Base-by-base conservation (phyloP, 768 basidiomycete genomes). In the Tubosaeta sp. region DNA sequence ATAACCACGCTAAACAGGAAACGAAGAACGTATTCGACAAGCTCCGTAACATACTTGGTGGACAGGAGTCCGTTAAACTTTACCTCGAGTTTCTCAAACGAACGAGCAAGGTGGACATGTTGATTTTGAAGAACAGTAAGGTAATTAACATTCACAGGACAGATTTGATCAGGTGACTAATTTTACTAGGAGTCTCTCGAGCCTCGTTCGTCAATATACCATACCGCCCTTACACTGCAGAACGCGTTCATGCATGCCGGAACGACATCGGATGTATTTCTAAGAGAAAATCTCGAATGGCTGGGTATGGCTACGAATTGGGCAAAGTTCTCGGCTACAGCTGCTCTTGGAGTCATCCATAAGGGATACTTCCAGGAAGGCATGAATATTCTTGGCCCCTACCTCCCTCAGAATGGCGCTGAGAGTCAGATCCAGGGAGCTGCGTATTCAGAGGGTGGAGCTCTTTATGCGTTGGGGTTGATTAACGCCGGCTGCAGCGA, bases 181-280 rank as follows among this genome's bases (percentile, higher is more conserved):
- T 58, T 34, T 40, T 4, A 47, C 4, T 55, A 94, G 91, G 94
- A 97, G 46, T 83, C 84, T 2, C 76, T 98, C 19, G 95, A 97
- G 63, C 81, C 93, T 24, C 87, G 95, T 32, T 94, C 91, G 21
- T 98, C 95, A 18, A 91, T 99, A 64, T 98, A 94, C 67, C 96
- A 99, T 71, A 94, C 92, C 6, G 94, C 96, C 4, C 81, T 99
- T 56, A 94, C 94, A 8, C 80, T 99, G 51, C 90, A 94, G 67
- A 97, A 99, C 68, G 94, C 96, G 2, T 98, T 94, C 68, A 94
- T 95, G 84, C 87, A 96, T 64, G 85, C 95, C n/a, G 96, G 96
- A 42, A 99, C 96, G 3, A 93, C 94, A 0, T 94, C 94, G 1
- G 96, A 99, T 62, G 66, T 80, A 22, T 99, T 98, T 73, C 75